Percentiles rank a stretch among this genome's conserved stretches.
phyloP scores from a whole-genome alignment of 148 eudicot species.

The Rhododendron vialii region DNA sequence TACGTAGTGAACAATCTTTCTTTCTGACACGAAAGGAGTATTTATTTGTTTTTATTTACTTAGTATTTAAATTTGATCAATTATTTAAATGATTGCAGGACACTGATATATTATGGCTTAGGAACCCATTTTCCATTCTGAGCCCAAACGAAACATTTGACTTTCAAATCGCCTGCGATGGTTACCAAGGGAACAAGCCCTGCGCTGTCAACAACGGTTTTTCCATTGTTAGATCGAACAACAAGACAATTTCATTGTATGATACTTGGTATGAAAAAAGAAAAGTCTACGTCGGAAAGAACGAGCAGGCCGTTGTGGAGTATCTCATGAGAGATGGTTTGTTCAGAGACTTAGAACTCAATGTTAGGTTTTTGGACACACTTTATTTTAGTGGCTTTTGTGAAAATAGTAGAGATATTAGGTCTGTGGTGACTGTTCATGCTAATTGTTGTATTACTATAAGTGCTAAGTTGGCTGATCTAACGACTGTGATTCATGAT shows the following conservation, averaged over 20 bases:
- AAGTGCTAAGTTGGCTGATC: too few species aligned
- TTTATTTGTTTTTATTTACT: too few species aligned
- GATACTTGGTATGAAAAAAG: constrained; percentile 50
- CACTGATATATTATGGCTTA: neutral
- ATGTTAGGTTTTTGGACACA: constrained; percentile 42
- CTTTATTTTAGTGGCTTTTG: too few species aligned
- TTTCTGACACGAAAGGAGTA: too few species aligned
- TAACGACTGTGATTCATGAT: too few species aligned
- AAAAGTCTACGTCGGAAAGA: constrained; percentile 38
- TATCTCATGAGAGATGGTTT: constrained; percentile 19
- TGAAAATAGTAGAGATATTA: too few species aligned
- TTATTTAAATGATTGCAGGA: too few species aligned
- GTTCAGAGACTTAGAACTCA: constrained; percentile 24
- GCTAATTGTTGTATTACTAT: too few species aligned
- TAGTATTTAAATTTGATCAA: too few species aligned
- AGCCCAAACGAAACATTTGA: constrained; percentile 29
- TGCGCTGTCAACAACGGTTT: constrained; percentile 71
- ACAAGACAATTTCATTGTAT: constrained; percentile 48
- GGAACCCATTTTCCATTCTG: constrained; percentile 49
- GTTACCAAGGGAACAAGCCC: constrained; percentile 24
- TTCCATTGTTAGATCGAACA: constrained; percentile 56
- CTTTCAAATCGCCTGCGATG: constrained; percentile 48
- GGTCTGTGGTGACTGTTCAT: too few species aligned
- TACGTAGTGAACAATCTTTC: too few species aligned
- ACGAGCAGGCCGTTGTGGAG: constrained; percentile 68